These are phyloP conservation scores for Mallotus repandus DNA, from an alignment of 441 rosid genomes.

Conservation along the genomic window DNA sequence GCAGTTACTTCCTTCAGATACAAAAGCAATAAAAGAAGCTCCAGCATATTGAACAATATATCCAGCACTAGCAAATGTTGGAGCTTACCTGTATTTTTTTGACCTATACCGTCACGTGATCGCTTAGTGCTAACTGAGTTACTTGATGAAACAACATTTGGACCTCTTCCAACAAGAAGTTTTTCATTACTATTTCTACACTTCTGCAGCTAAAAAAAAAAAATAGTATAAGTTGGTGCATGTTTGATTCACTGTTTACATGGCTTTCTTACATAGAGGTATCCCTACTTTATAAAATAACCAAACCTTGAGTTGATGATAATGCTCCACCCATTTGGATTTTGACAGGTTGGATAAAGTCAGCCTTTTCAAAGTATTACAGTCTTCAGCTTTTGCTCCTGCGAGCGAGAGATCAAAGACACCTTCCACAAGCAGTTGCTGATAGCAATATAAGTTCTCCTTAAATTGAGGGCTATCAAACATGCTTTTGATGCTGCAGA, in stretches of 20 bases:
- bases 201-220: constrained; percentile 39
- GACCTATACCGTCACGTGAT: constrained; percentile 37
- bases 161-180: constrained; percentile 34
- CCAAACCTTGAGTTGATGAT: constrained; percentile 62
- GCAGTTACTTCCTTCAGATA: constrained; percentile 3
- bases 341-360: constrained; percentile 52
- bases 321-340: constrained; percentile 74
- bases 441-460: constrained; percentile 73
- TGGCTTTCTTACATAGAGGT: constrained; percentile 1
- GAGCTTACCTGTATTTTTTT: constrained; percentile 48
- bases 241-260: neutral
- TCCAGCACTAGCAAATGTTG: constrained; percentile 7
- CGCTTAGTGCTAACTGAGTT: constrained; percentile 38
- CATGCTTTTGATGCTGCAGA: constrained; percentile 71
- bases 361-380: constrained; percentile 58
- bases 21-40: constrained; percentile 4
- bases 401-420: constrained; percentile 59
- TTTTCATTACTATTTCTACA: constrained; percentile 28
- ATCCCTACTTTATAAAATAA: constrained; percentile 10
- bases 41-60: constrained; percentile 5
- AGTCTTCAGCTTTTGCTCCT: constrained; percentile 59
- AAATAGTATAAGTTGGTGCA: constrained; percentile 14
- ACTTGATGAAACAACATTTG: constrained; percentile 21
- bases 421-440: constrained; percentile 77
- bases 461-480: constrained; percentile 77